Evolutionary conservation across 345 rosid genomes (phyloP), one percentile per base, ranked within the genome.

Genomic region (Mallotus nudiflorus): DNA sequence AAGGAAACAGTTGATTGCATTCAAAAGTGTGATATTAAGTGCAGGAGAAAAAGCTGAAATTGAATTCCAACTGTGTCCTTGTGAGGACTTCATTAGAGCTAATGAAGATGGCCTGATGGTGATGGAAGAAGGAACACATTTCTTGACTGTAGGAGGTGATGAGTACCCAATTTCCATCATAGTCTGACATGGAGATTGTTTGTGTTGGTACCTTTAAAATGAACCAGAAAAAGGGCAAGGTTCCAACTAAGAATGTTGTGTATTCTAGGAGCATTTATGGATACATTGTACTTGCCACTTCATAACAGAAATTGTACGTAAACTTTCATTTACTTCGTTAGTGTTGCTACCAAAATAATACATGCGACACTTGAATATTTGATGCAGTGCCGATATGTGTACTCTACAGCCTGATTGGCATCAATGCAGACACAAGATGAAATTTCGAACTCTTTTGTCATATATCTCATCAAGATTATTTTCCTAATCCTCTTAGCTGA

Each of bases 141-240:
- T 84, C 86, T 82, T 94, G 85, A 77, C 80, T 33, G 89, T 90
- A 51, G 97, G 92, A 55, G 86, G 86, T 55, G 78, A 84, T 66
- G 78, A 89, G 68, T 78, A 80, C 70, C 85, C 86, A 1, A 69
- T 94, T 49, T 70, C 75, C 1, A 67, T 94, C 35, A 52, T 53
- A 44, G 27, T 83, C 40, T 91, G 80, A 84, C 52, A 27, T 42
- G 35, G 29, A 25, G 66, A 62, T 25, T 62, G 11, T 11, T 40
- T 22, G 33, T 40, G 49, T 42, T 63, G 51, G 35, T 45, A 27
- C 15, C 53, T 2, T 45, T 63, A 28, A 0, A 45, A 45, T 39
- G 50, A 62, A 1, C 60, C n/a, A 55, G 35, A 27, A 55, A 55
- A 27, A 25, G 60, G 60, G 60, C 8, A 16, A 42, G 35, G 37